Conservation (phyloP, 257 asterid genomes). For the Solanum stenotomum region DNA sequence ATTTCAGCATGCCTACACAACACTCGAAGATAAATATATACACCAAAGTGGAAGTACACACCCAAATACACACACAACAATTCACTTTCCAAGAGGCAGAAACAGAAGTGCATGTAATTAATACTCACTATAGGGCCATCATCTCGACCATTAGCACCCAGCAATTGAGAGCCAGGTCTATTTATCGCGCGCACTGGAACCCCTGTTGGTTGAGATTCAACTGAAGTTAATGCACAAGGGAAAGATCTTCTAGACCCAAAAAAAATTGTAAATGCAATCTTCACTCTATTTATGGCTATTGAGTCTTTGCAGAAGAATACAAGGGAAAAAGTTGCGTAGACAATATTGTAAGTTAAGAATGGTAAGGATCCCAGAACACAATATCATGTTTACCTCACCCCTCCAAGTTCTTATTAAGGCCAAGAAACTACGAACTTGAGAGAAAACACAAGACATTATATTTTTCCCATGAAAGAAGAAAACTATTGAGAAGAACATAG, state of each 20-base stretch:
- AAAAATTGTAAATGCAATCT: background rate
- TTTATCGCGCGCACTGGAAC: constrained; percentile 80
- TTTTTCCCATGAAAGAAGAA: background rate
- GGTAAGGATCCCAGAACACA: background rate
- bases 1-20: background rate
- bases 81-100: background rate
- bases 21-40: background rate
- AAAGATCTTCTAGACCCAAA: background rate
- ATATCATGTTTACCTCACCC: background rate
- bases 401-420: background rate
- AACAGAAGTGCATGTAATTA: background rate
- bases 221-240: background rate
- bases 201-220: constrained; percentile 39
- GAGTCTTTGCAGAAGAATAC: background rate
- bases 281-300: background rate
- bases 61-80: background rate
- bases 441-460: background rate
- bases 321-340: background rate
- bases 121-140: constrained; percentile 90
- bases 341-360: background rate
- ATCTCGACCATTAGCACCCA: constrained; percentile 96
- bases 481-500: background rate
- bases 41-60: background rate
- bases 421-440: background rate
- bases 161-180: constrained; percentile 83